Evolutionary conservation across 176 grass and related monocot genomes (phyloP), one percentile per base, ranked within the genome.

Genomic region (Tillandsia leiboldiana): DNA sequence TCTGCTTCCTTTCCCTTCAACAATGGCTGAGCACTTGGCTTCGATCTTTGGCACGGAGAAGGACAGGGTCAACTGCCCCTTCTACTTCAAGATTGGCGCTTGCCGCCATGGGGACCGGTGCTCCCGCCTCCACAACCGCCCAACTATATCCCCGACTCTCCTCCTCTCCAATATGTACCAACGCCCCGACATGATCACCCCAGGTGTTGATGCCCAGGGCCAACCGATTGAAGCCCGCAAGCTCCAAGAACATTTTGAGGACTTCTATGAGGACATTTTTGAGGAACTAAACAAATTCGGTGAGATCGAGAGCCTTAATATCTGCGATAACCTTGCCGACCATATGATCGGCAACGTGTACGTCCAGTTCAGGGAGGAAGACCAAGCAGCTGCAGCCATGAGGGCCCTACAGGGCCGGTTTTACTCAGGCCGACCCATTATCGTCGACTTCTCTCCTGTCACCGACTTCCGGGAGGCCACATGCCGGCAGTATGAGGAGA

Each of bases 311-410:
- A 77, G 51, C 74, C 89, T 96, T 33, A 83, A 92, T 76, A 86
- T 92, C 8, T 97, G 94, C 26, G 94, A 97, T 81, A 97, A 97
- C 69, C 84, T 92, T 10, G 94, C 94, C 1, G 94, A 97, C 63
- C 94, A 97, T 81, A 90, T 97, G 66, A 92, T 97, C 15, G 94
- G 94, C 23, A 97, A 92, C 70, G 94, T 97, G 26, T 97, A 97
- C 33, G 89, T 92, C 13, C 87, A 90, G 64, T 97, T 90, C 66
- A 85, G 79, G 47, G 94, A 97, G 84, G 94, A 97, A 65, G 86
- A 93, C 3, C 89, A 97, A 49, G 89, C 94, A 0, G 82, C 84
- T 20, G 73, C 80, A 23, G 94, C 94, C 0, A 70, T 90, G 64
- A 82, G 81, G 74, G 86, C 94, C 12, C 54, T 97, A 29, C 87